Base-by-base conservation (phyloP, 768 basidiomycete species). In the Termitomyces sp. region DNA sequence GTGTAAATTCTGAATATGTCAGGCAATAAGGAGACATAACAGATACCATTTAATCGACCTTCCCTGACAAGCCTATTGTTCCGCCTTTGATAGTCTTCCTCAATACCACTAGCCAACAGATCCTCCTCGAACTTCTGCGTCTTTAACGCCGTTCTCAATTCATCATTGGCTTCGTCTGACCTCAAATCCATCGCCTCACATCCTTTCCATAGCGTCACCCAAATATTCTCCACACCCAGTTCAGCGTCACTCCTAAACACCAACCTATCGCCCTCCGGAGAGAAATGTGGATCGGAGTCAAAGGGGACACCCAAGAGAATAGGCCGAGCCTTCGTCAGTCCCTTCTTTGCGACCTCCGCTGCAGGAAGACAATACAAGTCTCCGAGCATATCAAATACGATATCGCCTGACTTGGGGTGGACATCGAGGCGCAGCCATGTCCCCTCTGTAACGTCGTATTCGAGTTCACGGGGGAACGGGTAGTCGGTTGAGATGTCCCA, bases 401-500 rank as follows among this genome's bases (percentile, higher is more conserved):
- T 79, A 61, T 90, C 88, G 13, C 88, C 87, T 2, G 80, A 78
- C 54, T 73, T 70, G n/a, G 86, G 85, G 60, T 87, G 83, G 1
- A 88, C 87, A 64, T 89, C 88, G 32, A 90, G 78, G 12, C 87
- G 78, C 54, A 90, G 71, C 87, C 87, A 90, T 36, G 88, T 90
- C 8, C 88, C 88, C 65, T 89, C 85, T 43, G 78, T 73, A 14
- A 89, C 87, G 56, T 88, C 83, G 66, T 85, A 90, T 56, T 81
- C 77, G 33, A 89, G 72, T 20, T 70, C 70, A n/a, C 87, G 82
- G 1, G 86, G 83, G 69, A 83, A 81, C n/a, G 81, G 77, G 62
- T 81, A 88, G 72, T 89, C 84, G 22, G 86, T 88, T 22, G 87
- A 88, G 59, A 90, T 89, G 65, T 90, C 88, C 86, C 87, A 90